Conservation (phyloP, 1,284 basidiomycete genomes). For the Tilletiopsis washingtonensis region DNA sequence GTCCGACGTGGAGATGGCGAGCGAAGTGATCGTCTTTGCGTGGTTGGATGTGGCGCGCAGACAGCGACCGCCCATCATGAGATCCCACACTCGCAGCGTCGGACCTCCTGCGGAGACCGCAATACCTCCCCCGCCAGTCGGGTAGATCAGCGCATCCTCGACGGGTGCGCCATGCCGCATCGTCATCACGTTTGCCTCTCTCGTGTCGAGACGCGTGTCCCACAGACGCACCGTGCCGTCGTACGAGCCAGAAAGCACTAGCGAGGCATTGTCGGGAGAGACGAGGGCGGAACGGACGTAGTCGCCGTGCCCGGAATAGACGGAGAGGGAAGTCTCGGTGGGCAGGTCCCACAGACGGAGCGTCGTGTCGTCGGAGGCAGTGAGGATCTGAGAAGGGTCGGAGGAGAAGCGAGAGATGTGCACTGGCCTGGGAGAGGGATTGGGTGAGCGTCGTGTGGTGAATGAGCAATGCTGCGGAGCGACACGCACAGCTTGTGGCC, state of each 20-base stretch:
- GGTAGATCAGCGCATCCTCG: conserved; percentile 89
- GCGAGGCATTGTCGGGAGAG: conserved; percentile 69
- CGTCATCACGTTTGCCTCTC: conserved; percentile 33
- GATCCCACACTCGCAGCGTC: conserved; percentile 88
- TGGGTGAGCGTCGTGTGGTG: conserved; percentile 44
- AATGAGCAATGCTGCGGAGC: no score
- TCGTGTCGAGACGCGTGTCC: conserved; percentile 59
- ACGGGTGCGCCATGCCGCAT: conserved; percentile 58
- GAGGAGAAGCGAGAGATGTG: conserved; percentile 89
- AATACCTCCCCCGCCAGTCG: conserved; percentile 65
- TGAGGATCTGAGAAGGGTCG: conserved; percentile 72
- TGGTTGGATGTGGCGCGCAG: conserved; percentile 60
- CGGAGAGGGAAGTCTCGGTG: conserved; percentile 69
- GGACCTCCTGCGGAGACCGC: conserved; percentile 83
- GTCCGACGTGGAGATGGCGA: conserved; percentile 49
- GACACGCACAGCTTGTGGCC: conserved; percentile 89
- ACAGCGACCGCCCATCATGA: conserved; percentile 74
- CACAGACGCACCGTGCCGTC: conserved; percentile 84
- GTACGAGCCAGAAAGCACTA: conserved; percentile 88
- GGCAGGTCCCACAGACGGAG: conserved; percentile 92
- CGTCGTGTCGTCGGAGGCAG: conserved; percentile 92
- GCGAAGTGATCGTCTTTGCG: conserved; percentile 89
- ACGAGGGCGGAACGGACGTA: conserved; percentile 90
- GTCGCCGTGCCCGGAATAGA: conserved; percentile 79
- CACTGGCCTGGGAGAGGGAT: no score